Evolutionary conservation across 2,329 filamentous ascomycete species (phyloP), one percentile per base, ranked within the genome.

Genomic region (Colletotrichum simmondsii): DNA sequence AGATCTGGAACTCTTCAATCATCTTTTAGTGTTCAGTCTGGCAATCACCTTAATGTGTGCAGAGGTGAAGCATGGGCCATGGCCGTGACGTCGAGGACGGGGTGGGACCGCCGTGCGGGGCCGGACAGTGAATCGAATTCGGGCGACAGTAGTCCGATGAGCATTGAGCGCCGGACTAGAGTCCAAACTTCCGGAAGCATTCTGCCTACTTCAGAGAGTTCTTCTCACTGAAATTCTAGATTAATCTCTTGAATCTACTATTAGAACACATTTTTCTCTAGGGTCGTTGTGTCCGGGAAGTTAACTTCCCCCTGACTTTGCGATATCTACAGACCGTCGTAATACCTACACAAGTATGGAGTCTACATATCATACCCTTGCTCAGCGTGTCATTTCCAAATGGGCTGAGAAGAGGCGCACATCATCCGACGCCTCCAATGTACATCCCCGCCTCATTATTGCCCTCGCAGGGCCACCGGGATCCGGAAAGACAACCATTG

Each of bases 401-500:
- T 80, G 78, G 77, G 65, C 69, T 5, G 74, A 77, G 14, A 70
- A 73, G 49, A 60, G 72, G 24, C 4, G 3, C 16, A 68, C 49
- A 19, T 37, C 28, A 10, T 28, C 49, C 24, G 16, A 4, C 16
- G 28, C 57, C 14, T 5, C 58, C 5, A 49, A 28, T n/a, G 4
- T 22, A 0, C 35, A 72, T 10, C 54, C 69, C 56, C 77, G 79
- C 6, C 68, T 80, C 19, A 68, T 81, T 5, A 77, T 82, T 61
- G 77, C 77, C 2, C 75, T 82, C 28, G 79, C 80, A 35, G 80
- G 80, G 7, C 77, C 79, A 7, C 80, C 80, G 5, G 80, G 80
- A 16, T 81, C 77, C 8, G 79, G 79, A 35, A 80, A 80, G 68
- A 76, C 78, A 5, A 80, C 79, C 3, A 76, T 80, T 22, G 75